Evolutionary conservation across 140 eudicot genomes (phyloP).

Genomic region (Flaveria floridana): DNA sequence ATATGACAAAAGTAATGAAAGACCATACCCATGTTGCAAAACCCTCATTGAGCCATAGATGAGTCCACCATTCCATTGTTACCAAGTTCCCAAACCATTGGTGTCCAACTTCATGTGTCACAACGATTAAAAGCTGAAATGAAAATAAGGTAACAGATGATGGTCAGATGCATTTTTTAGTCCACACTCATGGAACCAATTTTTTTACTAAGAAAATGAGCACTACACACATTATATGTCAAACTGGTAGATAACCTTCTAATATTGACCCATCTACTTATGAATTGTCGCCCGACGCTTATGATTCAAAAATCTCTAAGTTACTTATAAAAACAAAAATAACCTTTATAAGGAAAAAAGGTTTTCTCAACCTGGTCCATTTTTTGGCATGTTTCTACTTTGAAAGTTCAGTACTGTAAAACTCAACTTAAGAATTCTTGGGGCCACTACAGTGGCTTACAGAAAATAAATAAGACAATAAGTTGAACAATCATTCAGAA

Average conservation of each 20-base stretch:
- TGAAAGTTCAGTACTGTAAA: background rate
- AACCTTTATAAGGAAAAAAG: background rate
- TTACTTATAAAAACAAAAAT: background rate
- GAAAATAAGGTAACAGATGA: conserved; percentile 7
- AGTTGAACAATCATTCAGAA: background rate
- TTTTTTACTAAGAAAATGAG: background rate
- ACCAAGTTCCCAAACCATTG: conserved; percentile 70
- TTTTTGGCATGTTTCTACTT: background rate
- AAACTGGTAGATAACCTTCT: background rate
- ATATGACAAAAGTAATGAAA: background rate
- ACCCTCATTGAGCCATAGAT: conserved; percentile 63
- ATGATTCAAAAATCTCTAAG: background rate
- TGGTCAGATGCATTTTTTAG: conserved; percentile 6
- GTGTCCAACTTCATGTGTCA: conserved; percentile 58
- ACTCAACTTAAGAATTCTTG: conserved; percentile 14
- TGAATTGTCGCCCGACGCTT: background rate
- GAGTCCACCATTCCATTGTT: conserved; percentile 68
- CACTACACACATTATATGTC: background rate
- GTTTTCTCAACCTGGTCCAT: background rate
- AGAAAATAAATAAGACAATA: conserved; percentile 17
- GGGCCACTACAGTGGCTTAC: background rate
- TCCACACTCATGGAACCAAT: conserved; percentile 18
- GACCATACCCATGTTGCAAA: conserved; percentile 55
- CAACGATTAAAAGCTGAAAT: conserved; percentile 48
- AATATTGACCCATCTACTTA: background rate